Base-by-base conservation (phyloP, 1,284 basidiomycete species). In the Ustilago nuda region DNA sequence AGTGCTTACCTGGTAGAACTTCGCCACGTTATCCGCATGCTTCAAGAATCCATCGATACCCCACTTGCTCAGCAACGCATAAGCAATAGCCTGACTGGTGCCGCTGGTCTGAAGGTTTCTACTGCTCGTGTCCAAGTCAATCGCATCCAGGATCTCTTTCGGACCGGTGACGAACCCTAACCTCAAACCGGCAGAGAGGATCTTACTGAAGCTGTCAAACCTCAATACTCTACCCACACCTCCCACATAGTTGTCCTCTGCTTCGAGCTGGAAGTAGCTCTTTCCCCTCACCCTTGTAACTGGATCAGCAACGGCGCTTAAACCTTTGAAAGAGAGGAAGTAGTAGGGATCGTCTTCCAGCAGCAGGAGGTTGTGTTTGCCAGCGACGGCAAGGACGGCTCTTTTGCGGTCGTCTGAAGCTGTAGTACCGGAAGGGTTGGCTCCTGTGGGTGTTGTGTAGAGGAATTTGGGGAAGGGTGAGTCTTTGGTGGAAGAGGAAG, bases 121-220 rank as follows among this genome's bases (percentile, higher is more conserved):
- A 11, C 88, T 90, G n/a, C 89, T 87, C 1, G 92, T 87, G 82
- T 91, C 89, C 62, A 89, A 86, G 84, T 95, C 91, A 56, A 98
- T 92, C 2, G 91, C 91, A 64, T 91, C 88, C 32, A 96, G 81
- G 43, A 98, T 87, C 12, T 88, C 87, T 56, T 88, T 89, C 9
- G 95, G 94, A 0, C 93, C 95, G 2, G 92, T 91, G 0, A 90
- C 91, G 83, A 93, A 95, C 12, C 94, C 95, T 76, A 94, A 55
- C 12, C 87, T 80, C 74, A 88, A 81, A 4, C 87, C 87, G 50
- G 81, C 81, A 19, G 78, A 79, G 23, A 85, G 59, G 65, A 84
- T 80, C 88, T 98, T 97, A 61, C 92, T 93, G 70, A 97, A 77
- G 54, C 79, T 82, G 48, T 86, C 82, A 72, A 83, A 82, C 13